Conservation (phyloP, 164 flowering plant species). For the Platanus orientalis region DNA sequence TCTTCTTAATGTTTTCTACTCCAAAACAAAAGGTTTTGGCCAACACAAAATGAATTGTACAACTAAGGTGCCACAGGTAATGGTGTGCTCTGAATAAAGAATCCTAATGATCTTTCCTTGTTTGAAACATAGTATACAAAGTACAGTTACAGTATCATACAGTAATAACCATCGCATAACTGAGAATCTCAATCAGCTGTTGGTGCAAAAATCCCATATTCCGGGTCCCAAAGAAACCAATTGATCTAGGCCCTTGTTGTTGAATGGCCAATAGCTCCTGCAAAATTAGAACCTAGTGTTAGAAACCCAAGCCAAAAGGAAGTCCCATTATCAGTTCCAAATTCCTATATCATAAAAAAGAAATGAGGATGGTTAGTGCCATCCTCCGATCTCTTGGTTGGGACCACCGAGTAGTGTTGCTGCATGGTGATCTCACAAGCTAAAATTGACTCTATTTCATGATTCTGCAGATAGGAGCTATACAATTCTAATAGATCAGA, state of each 20-base stretch:
- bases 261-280: slow-evolving; percentile 97
- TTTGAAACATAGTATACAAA: not conserved
- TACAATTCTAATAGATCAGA: not conserved
- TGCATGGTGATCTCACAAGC: not conserved
- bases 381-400: not conserved
- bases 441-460: not conserved
- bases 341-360: not conserved
- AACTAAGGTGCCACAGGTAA: no score
- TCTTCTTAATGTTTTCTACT: no score
- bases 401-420: no score
- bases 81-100: no score
- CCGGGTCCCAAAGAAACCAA: slow-evolving; percentile 97
- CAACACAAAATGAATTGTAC: no score
- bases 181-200: slow-evolving; percentile 94
- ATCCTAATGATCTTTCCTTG: no score
- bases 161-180: slow-evolving; percentile 97
- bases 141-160: slow-evolving; percentile 41
- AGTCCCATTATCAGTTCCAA: not conserved
- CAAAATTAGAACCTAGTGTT: slow-evolving; percentile 2
- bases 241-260: slow-evolving; percentile 93
- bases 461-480: not conserved
- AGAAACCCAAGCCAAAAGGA: not conserved
- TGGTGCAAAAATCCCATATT: slow-evolving; percentile 99
- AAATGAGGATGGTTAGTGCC: not conserved
- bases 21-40: no score